Evolutionary conservation across 495 filamentous ascomycete species (phyloP).

Genomic region (Wilcoxina mikolae): DNA sequence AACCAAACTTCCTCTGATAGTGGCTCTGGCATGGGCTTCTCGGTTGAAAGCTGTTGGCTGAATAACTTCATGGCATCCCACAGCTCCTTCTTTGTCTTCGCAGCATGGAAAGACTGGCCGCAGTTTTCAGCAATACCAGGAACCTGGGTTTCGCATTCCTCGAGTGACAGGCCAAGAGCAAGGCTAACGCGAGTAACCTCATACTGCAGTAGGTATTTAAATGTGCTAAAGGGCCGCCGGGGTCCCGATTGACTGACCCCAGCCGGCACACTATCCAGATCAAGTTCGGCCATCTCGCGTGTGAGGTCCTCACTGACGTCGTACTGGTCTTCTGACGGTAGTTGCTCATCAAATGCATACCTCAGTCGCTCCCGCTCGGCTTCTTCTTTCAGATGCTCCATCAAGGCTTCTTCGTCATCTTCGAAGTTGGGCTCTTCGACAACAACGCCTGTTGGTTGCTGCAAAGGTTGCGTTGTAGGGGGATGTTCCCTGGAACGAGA

Average conservation of each 20-base stretch:
- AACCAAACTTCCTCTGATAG: constrained; percentile 15
- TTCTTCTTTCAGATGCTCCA: not conserved
- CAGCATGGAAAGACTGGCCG: constrained; percentile 16
- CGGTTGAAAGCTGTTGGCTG: not conserved
- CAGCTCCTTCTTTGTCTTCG: constrained; percentile 10
- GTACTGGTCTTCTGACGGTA: not conserved
- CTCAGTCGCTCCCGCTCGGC: not conserved
- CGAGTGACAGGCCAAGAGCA: not conserved
- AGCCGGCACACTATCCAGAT: not conserved
- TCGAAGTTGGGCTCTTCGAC: not conserved
- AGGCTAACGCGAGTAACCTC: constrained; percentile 3
- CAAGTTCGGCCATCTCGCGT: too few relatives aligned
- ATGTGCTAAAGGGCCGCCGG: not conserved
- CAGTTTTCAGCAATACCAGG: not conserved
- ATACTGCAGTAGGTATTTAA: not conserved
- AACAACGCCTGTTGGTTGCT: not conserved
- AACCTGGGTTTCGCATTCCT: not conserved
- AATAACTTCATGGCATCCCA: constrained; percentile 15
- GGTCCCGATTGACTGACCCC: not conserved
- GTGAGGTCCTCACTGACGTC: too few relatives aligned
- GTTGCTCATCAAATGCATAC: not conserved
- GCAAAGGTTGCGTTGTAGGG: not conserved
- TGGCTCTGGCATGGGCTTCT: constrained; percentile 5
- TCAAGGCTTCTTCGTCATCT: not conserved
- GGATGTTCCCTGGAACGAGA: not conserved